Evolutionary conservation across 768 basidiomycete genomes (phyloP).

Genomic region (Coprinopsis sp.): DNA sequence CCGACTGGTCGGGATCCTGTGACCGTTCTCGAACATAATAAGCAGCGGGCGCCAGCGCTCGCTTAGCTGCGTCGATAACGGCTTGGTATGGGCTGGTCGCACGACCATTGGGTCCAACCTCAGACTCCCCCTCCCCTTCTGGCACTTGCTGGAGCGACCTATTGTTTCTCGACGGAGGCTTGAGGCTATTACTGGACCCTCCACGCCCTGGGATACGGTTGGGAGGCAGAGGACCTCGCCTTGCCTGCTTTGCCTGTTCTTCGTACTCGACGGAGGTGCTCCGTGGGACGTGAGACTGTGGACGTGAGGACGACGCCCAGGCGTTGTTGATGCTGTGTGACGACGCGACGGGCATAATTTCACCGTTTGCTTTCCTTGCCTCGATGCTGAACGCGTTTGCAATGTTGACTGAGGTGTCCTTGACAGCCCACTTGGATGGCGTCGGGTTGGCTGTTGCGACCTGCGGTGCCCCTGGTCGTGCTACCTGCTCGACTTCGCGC

Average conservation of each 20-base stretch:
- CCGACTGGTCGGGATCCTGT: constrained; percentile 53
- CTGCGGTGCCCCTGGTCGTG: constrained; percentile 35
- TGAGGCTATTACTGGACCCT: constrained; percentile 25
- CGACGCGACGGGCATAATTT: constrained; percentile 32
- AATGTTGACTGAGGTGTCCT: constrained; percentile 84
- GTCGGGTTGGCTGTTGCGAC: constrained; percentile 45
- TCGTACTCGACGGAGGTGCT: constrained; percentile 83
- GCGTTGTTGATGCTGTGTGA: constrained; percentile 49
- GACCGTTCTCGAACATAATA: constrained; percentile 66
- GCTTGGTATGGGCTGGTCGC: constrained; percentile 69
- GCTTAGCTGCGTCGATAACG: constrained; percentile 51
- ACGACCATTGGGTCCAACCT: constrained; percentile 34
- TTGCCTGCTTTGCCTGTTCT: constrained; percentile 52
- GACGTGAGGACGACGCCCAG: constrained; percentile 61
- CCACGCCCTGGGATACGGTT: constrained; percentile 23
- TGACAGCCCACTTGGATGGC: constrained; percentile 68
- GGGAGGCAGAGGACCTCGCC: constrained; percentile 62
- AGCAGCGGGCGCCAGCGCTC: constrained; percentile 49
- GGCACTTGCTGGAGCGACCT: constrained; percentile 57
- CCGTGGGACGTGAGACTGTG: constrained; percentile 48
- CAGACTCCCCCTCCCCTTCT: constrained; percentile 63
- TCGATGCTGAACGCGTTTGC: constrained; percentile 69
- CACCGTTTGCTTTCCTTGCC: constrained; percentile 45
- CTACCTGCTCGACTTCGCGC: constrained; percentile 29
- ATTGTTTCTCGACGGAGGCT: constrained; percentile 52